phyloP scores from a whole-genome alignment of 2,329 filamentous ascomycete genomes.

The Colletotrichum navitas region DNA sequence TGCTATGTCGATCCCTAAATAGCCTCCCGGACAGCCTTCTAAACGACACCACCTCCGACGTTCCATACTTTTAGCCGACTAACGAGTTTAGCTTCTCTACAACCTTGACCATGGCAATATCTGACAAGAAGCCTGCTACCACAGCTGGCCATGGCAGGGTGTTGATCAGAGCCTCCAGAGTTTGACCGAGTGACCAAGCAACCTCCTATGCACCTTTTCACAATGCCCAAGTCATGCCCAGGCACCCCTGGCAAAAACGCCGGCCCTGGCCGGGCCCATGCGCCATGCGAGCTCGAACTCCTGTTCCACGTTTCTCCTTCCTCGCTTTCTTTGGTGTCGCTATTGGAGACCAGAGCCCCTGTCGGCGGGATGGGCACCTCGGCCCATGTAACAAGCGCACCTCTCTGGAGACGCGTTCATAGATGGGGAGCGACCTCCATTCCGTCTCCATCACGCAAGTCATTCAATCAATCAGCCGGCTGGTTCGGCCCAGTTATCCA shows the following conservation, averaged over 20 bases:
- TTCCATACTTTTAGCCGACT: background rate
- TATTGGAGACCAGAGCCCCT: conserved; percentile 3
- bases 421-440: background rate
- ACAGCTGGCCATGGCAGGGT: background rate
- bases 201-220: conserved; percentile 10
- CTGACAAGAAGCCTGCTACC: background rate
- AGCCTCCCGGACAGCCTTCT: background rate
- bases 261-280: conserved; percentile 29
- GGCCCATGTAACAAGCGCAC: conserved; percentile 18
- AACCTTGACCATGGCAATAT: background rate
- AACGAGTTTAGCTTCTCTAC: background rate
- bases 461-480: conserved; percentile 26
- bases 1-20: conserved; percentile 15
- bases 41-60: background rate
- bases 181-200: conserved; percentile 25
- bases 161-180: conserved; percentile 14
- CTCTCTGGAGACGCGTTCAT: conserved; percentile 10
- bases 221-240: conserved; percentile 5
- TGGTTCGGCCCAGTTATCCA: conserved; percentile 30
- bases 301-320: conserved; percentile 27
- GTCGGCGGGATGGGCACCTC: conserved; percentile 2
- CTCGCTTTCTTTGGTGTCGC: conserved; percentile 15
- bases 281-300: conserved; percentile 9
- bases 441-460: conserved; percentile 27
- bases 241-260: conserved; percentile 27